Base-by-base conservation (phyloP, 345 rosid genomes). In the Nasturtium officinale region DNA sequence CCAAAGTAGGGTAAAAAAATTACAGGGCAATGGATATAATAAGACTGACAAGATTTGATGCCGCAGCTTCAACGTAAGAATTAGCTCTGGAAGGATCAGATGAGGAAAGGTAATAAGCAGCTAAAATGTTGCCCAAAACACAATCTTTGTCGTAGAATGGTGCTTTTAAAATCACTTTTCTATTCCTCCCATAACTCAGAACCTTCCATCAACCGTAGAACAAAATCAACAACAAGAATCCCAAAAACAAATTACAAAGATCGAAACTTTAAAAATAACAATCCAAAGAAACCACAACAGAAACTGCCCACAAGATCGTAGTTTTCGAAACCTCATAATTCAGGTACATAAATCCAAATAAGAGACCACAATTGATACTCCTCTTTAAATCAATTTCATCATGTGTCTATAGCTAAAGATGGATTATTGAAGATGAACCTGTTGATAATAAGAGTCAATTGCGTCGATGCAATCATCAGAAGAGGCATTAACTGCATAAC, bases 41-140 rank as follows among this genome's bases (percentile, higher is more conserved):
- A 60, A 55, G 48, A 74, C 85, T 77, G 61, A 89, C 97, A 15
- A 89, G 80, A 72, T 76, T 75, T 53, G 88, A 80, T 79, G 73
- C 71, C 9, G 96, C 96, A 67, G 91, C 89, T 71, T 80, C 81
- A 38, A 85, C 7, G 65, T 67, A 70, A 8, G 54, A 18, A 52
- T 78, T 13, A 71, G 84, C 85, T 54, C 63, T 77, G 56, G 85
- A 77, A 73, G 85, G 85, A 38, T 85, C 78, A 17, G 80, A 45
- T 57, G 83, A 83, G 45, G 38, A 82, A 55, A 89, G 83, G 75
- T 67, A 87, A 65, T 88, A 85, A 74, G 97, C 96, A 65, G 91
- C 97, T 84, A 90, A 80, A 69, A 87, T 72, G 61, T 90, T 89
- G 56, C 83, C 97, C 74, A 90, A 78, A 17, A 89, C 96, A 67